Conservation (phyloP, 2,329 filamentous ascomycete genomes). For the Thelonectria blattea region DNA sequence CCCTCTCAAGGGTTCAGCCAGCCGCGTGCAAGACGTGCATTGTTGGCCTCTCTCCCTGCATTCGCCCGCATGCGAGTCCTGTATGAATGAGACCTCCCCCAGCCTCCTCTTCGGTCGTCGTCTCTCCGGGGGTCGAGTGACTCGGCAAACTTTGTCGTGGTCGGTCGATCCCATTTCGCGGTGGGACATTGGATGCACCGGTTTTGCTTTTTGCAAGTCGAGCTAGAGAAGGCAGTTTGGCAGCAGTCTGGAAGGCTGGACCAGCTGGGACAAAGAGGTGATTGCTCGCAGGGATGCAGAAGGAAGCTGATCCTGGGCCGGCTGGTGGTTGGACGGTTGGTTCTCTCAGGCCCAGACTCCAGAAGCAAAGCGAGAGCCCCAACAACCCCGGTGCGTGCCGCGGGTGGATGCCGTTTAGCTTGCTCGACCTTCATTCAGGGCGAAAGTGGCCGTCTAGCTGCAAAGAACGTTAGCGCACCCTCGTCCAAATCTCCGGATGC, state of each 20-base stretch:
- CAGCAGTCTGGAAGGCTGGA: background rate
- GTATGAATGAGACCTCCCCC: background rate
- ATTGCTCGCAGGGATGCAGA: conserved; percentile 17
- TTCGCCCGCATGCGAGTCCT: background rate
- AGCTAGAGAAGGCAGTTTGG: background rate
- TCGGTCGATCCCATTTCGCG: conserved; percentile 17
- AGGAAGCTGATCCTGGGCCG: background rate
- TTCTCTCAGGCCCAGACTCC: background rate
- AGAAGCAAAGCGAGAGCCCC: background rate
- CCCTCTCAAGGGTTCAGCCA: background rate
- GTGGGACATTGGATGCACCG: conserved; percentile 7
- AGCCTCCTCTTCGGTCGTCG: too few species aligned
- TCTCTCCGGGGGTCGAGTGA: background rate
- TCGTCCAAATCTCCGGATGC: conserved; percentile 6
- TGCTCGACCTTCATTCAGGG: background rate
- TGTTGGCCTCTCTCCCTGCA: background rate
- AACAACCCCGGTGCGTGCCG: conserved; percentile 12
- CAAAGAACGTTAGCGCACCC: background rate
- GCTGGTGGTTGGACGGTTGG: conserved; percentile 12
- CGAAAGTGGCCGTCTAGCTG: background rate
- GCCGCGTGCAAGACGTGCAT: background rate
- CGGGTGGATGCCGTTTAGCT: conserved; percentile 3
- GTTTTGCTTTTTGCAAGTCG: conserved; percentile 15
- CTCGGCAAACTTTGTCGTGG: background rate
- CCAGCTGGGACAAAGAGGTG: conserved; percentile 13